Evolutionary conservation across 768 basidiomycete genomes (phyloP), one percentile per base, ranked within the genome.

Genomic region (Fibroporia radiculosa): DNA sequence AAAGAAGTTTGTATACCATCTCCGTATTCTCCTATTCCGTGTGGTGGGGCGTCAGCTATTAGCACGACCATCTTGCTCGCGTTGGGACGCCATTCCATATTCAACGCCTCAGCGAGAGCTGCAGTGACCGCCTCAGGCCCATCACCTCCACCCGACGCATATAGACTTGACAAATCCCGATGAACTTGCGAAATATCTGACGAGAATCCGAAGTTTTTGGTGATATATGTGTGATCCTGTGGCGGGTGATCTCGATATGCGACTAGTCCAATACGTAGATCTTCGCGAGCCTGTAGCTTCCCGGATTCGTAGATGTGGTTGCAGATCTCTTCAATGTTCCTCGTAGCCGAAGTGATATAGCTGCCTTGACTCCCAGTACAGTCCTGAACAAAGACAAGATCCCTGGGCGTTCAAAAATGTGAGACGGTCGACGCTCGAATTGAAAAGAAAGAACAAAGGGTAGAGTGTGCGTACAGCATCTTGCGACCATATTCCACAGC

Each of bases 71-170:
- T 97, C 72, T 90, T 97, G 60, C 84, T 89, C 22, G 95, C 87
- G 36, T 76, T 65, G 39, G 75, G 72, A 56, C 95, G 74, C 95
- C 95, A 98, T 10, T 91, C 84, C 81, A 98, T 86, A 43, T 81
- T 78, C 57, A 93, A 56, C 7, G 84, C 83, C 59, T 93, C 93
- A 1, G 79, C 82, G 61, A 98, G 67, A 14, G 85, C 95, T 2
- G 95, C 93, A 0, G 95, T 98, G 48, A 97, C 89, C 12, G 93
- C 95, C 63, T 98, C 95, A 0, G 95, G 95, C 0, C 95, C 95
- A 70, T 96, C 95, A 11, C 90, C 89, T 10, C 91, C 90, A 12
- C 91, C 91, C 10, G 83, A 84, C 24, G 92, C 92, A 65, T 91
- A 93, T 51, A 95, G 68, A 14, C 75, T 72, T 35, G 87, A 84